Evolutionary conservation across 768 basidiomycete species (phyloP), one percentile per base, ranked within the genome.

Genomic region (Baorangia bicolor): DNA sequence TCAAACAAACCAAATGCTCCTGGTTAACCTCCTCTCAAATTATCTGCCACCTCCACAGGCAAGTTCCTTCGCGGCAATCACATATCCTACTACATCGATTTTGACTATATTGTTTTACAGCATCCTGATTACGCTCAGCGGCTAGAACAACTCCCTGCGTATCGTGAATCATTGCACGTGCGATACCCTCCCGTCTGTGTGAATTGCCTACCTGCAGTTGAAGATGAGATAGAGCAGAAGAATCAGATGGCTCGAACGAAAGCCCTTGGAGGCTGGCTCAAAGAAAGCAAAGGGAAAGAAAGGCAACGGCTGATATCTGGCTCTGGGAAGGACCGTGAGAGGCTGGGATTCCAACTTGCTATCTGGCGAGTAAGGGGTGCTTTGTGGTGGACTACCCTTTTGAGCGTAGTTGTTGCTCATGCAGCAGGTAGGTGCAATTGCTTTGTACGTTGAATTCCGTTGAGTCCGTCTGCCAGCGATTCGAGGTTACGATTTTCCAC

Each of bases 161-260:
- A 97, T 71, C 80, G 83, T 38, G 79, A 81, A 59, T 89, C 87
- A 1, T 76, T 98, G 20, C 82, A 94, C 61, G 57, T 73, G 13
- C 89, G 94, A 10, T 97, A 97, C 67, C 94, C 95, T 10, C 92
- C 89, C 2, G 87, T 96, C 31, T 98, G 94, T 69, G 74, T 77
- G 0, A 70, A 75, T 4, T 98, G 94, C 64, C 76, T 82, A 25
- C 88, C 91, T 0, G 80, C 80, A 1, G 92, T 96, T 0, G 90
- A 95, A 64, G 90, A 90, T 33, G 87, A 90, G 63, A 86, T 98
- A 44, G 76, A 77, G 45, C 80, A 79, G 60, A 88, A 88, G 61
- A 87, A 96, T 59, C 80, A 87, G 51, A 90, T 92, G 84, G 94
- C 92, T 16, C 86, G 85, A 34, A 83, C 81, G 21, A 83, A 79